Evolutionary conservation across 2,329 filamentous ascomycete genomes (phyloP).

Genomic region (Aspergillus persii): DNA sequence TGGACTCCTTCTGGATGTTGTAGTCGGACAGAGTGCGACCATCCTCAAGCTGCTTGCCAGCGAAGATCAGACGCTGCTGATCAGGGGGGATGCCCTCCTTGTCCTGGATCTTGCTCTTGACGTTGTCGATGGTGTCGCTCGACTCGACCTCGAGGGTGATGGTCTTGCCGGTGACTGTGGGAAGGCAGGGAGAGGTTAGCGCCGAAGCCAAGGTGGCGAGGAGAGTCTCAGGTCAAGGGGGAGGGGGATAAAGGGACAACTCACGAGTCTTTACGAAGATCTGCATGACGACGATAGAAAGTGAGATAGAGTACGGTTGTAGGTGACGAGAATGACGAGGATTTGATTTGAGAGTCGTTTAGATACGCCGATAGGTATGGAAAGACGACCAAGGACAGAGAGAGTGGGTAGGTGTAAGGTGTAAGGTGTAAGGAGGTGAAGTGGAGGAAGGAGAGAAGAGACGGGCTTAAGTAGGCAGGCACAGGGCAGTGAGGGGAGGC

Average conservation of each 20-base stretch:
- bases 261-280: constrained; percentile 97
- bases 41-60: constrained; percentile 58
- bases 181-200: constrained; percentile 32
- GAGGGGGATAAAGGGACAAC: constrained; percentile 39
- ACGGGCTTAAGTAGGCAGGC: constrained; percentile 32
- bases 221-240: constrained; percentile 25
- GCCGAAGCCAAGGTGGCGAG: constrained; percentile 12
- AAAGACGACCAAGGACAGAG: not conserved
- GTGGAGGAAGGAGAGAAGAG: constrained; percentile 19
- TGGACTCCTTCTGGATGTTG: constrained; percentile 62
- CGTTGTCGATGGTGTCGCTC: constrained; percentile 52
- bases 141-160: constrained; percentile 53
- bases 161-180: constrained; percentile 59
- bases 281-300: constrained; percentile 64
- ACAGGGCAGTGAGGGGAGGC: constrained; percentile 24
- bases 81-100: constrained; percentile 60
- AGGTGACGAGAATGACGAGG: constrained; percentile 11
- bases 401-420: not conserved
- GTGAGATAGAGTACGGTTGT: constrained; percentile 16
- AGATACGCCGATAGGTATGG: not conserved
- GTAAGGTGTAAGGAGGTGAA: not conserved
- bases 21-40: constrained; percentile 56
- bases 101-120: constrained; percentile 60
- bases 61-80: constrained; percentile 59
- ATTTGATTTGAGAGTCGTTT: not conserved